Percentiles rank a stretch among this genome's conserved stretches.
phyloP scores from a whole-genome alignment of 1,284 basidiomycete species.

The Sporisorium scitamineum region DNA sequence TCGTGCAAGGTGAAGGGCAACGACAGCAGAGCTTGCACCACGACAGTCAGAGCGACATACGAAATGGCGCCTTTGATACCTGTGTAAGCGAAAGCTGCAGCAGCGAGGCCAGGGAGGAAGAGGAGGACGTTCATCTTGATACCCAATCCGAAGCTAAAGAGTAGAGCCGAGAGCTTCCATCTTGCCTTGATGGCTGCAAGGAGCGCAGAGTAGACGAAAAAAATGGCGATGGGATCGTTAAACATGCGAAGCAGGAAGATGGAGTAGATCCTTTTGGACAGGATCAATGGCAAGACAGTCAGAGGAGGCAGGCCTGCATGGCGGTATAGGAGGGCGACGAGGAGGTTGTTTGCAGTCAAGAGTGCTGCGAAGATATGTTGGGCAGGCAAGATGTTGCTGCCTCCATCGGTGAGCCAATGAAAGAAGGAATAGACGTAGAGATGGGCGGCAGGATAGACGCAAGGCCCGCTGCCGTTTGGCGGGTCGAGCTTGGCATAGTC shows the following conservation, averaged over 20 bases:
- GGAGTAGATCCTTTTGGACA: conserved; percentile 94
- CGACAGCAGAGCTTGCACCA: conserved; percentile 76
- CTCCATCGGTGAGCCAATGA: conserved; percentile 76
- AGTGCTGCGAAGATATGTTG: conserved; percentile 55
- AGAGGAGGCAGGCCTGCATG: conserved; percentile 54
- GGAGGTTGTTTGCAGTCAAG: conserved; percentile 46
- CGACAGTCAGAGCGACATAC: conserved; percentile 18
- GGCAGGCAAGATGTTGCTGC: conserved; percentile 75
- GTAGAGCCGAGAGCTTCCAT: conserved; percentile 76
- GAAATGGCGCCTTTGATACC: conserved; percentile 72
- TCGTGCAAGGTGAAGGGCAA: conserved; percentile 79
- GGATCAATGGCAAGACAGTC: conserved; percentile 78
- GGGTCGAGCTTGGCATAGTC: conserved; percentile 81
- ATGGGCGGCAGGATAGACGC: conserved; percentile 96
- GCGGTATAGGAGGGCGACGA: conserved; percentile 56
- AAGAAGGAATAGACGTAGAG: conserved; percentile 85
- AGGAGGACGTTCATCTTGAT: conserved; percentile 96
- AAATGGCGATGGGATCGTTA: conserved; percentile 90
- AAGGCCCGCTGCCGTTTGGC: conserved; percentile 88
- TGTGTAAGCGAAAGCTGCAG: conserved; percentile 74
- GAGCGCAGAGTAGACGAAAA: conserved; percentile 72
- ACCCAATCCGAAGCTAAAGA: conserved; percentile 85
- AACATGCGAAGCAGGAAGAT: conserved; percentile 92
- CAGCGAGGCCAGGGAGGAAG: conserved; percentile 82
- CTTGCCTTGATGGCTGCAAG: conserved; percentile 73